Evolutionary conservation across 2,329 filamentous ascomycete species (phyloP).

Genomic region (Aspergillus arachidicola): DNA sequence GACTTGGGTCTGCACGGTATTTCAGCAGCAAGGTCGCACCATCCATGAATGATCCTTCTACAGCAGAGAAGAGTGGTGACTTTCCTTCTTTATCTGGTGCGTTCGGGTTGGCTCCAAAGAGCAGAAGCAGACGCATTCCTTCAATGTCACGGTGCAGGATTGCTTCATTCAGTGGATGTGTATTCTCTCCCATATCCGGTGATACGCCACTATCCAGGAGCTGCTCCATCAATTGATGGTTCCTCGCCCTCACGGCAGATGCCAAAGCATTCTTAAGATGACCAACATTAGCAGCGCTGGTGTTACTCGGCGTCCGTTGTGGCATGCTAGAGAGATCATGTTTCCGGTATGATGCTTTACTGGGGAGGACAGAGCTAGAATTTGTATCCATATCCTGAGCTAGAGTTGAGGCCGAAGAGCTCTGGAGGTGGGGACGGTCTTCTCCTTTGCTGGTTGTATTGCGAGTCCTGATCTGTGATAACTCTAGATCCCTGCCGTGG

Average conservation of each 20-base stretch:
- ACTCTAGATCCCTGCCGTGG: background rate
- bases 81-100: slow-evolving; percentile 51
- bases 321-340: slow-evolving; percentile 2
- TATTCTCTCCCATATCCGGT: slow-evolving; percentile 51
- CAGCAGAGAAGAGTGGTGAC: slow-evolving; percentile 56
- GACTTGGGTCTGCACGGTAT: slow-evolving; percentile 64
- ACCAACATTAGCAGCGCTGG: slow-evolving; percentile 9
- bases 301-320: slow-evolving; percentile 12
- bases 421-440: background rate
- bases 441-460: background rate
- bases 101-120: slow-evolving; percentile 63
- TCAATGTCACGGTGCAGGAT: slow-evolving; percentile 56
- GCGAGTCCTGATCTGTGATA: background rate
- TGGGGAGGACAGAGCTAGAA: background rate
- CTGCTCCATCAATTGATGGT: slow-evolving; percentile 60
- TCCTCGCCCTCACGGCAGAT: slow-evolving; percentile 58
- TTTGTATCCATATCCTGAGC: background rate
- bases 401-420: slow-evolving; percentile 6
- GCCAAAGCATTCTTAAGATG: slow-evolving; percentile 44
- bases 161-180: slow-evolving; percentile 57
- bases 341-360: background rate
- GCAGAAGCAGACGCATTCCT: slow-evolving; percentile 57
- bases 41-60: slow-evolving; percentile 57
- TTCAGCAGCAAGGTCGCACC: slow-evolving; percentile 64
- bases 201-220: slow-evolving; percentile 61